phyloP scores from a whole-genome alignment of 2,329 filamentous ascomycete genomes.

The Monosporascus sp. region DNA sequence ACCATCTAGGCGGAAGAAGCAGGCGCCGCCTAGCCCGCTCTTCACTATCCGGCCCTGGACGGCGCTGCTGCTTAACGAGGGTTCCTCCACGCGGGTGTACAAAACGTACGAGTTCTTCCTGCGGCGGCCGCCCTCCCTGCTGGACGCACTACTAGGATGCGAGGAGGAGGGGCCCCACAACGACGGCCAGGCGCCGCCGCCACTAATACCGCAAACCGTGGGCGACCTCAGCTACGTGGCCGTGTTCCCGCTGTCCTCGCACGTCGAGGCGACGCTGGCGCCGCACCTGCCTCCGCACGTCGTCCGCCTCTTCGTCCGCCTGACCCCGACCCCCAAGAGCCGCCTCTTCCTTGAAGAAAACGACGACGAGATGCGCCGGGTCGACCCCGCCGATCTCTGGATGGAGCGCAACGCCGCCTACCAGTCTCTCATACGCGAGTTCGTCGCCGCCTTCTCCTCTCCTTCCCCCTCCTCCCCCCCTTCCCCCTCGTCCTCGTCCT shows the following conservation, averaged over 20 bases:
- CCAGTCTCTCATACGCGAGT: slow-evolving; percentile 35
- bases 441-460: slow-evolving; percentile 13
- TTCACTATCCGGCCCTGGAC: slow-evolving; percentile 60
- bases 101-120: slow-evolving; percentile 67
- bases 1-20: not conserved
- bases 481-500: slow-evolving; percentile 3
- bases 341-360: slow-evolving; percentile 28
- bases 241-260: slow-evolving; percentile 61
- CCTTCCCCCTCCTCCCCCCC: slow-evolving; percentile 14
- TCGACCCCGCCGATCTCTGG: slow-evolving; percentile 42
- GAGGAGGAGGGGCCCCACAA: slow-evolving; percentile 34
- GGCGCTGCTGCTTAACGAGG: slow-evolving; percentile 65
- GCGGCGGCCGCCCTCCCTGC: slow-evolving; percentile 56
- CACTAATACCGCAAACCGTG: slow-evolving; percentile 36
- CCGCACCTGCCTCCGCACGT: slow-evolving; percentile 43
- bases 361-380: slow-evolving; percentile 30
- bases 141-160: slow-evolving; percentile 44
- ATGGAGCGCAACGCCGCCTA: slow-evolving; percentile 49
- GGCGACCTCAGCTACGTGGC: slow-evolving; percentile 54
- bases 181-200: slow-evolving; percentile 3
- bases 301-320: slow-evolving; percentile 48
- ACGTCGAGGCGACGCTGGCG: slow-evolving; percentile 47
- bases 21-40: slow-evolving; percentile 32
- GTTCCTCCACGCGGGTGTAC: slow-evolving; percentile 67
- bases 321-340: slow-evolving; percentile 28